Evolutionary conservation across 139 green algal species (phyloP), one percentile per base, ranked within the genome.

Genomic region (Haematococcus lacustris): DNA sequence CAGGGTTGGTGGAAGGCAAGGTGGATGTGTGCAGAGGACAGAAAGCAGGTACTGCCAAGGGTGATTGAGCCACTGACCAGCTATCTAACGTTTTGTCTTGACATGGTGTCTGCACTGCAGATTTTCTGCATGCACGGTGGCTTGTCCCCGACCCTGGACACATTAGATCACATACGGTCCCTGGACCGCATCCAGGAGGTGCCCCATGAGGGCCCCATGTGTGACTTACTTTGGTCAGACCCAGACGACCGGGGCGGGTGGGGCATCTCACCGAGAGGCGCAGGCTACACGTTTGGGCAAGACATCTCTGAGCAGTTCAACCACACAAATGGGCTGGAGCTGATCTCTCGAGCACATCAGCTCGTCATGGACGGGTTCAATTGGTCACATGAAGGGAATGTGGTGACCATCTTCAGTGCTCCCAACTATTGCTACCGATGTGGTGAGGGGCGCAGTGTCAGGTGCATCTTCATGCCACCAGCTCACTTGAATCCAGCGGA

Each of bases 381-480:
- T 83, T 97, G 91, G 92, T 90, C 78, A 61, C 94, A 99, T 78
- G 94, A 99, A 41, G 85, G 97, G 68, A 92, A 91, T 66, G 92
- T 98, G 33, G 95, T 99, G 23, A 99, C 96, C 30, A 96, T 99
- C 35, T 99, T 99, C 88, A 92, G 78, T 3, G 96, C 96, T 35
- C 96, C 96, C 13, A 99, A 99, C 89, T 99, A 99, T 88, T 99
- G 96, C 89, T 97, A 97, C 82, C 80, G 92, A 68, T 94, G 89
- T 76, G 90, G 89, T 91, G 38, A 51, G 51, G 38, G 33, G 37
- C 9, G 53, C 51, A 23, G 32, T 68, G 21, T 33, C 59, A 41
- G 17, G 26, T 40, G 38, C 67, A 73, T 38, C 32, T 21, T 38
- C 23, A 73, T 40, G 26, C 62, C 32, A 6, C 9, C 21, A 6